Conservation (phyloP, 306 rosid genomes). For the Prunus campanulata region DNA sequence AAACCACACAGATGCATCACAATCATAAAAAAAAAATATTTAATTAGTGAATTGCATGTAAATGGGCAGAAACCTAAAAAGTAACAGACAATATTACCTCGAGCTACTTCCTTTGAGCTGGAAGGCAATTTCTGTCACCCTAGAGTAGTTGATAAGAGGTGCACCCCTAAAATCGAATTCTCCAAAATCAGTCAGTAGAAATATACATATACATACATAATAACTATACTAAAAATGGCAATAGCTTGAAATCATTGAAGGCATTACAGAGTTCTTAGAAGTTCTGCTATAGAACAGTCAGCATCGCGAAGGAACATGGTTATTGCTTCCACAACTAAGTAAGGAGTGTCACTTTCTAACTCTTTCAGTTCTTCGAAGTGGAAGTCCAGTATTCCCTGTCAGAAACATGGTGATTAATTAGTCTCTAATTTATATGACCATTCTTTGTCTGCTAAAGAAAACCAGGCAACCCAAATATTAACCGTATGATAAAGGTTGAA, state of each 20-base stretch:
- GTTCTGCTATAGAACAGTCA: background rate
- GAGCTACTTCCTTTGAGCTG: constrained; percentile 15
- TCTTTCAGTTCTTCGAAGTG: background rate
- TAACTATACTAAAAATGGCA: background rate
- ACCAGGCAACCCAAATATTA: background rate
- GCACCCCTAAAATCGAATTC: constrained; percentile 9
- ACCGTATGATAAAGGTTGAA: background rate
- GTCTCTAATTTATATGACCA: background rate
- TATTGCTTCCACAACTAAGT: background rate
- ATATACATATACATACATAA: background rate
- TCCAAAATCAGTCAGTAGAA: background rate
- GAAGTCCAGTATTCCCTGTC: constrained; percentile 14
- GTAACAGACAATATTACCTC: background rate
- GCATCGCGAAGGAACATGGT: background rate
- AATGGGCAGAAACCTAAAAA: background rate
- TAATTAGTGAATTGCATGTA: background rate
- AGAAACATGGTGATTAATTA: background rate
- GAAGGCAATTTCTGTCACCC: background rate
- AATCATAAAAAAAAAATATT: background rate
- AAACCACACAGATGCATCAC: background rate
- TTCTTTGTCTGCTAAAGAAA: background rate
- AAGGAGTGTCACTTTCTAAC: background rate
- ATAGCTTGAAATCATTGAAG: background rate
- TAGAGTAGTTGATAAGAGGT: background rate
- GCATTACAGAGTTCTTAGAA: background rate